Conservation (phyloP, 2,329 filamentous ascomycete genomes). For the Periconia sp. region DNA sequence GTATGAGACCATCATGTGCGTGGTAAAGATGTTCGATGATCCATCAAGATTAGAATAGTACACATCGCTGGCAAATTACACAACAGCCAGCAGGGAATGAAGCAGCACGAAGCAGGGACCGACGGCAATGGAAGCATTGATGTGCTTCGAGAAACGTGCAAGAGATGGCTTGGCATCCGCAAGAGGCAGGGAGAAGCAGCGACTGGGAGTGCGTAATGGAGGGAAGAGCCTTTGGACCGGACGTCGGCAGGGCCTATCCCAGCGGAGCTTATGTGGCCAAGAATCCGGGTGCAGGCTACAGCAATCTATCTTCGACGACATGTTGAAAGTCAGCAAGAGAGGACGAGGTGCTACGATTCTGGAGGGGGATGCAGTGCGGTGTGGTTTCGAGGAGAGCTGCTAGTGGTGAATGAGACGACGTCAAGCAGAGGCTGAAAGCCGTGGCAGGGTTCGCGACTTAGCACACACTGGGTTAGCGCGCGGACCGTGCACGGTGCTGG, state of each 20-base stretch:
- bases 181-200: slow-evolving; percentile 22
- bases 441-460: slow-evolving; percentile 6
- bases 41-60: slow-evolving; percentile 16
- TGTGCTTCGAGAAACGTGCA: slow-evolving; percentile 30
- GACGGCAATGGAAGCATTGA: slow-evolving; percentile 18
- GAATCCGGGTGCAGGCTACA: slow-evolving; percentile 7
- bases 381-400: slow-evolving; percentile 7
- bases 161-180: slow-evolving; percentile 21
- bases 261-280: slow-evolving; percentile 11
- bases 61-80: slow-evolving; percentile 25
- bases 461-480: slow-evolving; percentile 1
- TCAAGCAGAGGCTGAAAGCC: slow-evolving; percentile 27
- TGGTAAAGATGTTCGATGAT: slow-evolving; percentile 16
- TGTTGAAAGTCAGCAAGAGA: background rate
- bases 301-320: slow-evolving; percentile 33
- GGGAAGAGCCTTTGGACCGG: slow-evolving; percentile 31
- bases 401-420: slow-evolving; percentile 13
- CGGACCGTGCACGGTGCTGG: slow-evolving; percentile 26
- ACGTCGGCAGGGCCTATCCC: slow-evolving; percentile 16
- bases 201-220: slow-evolving; percentile 14
- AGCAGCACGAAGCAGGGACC: slow-evolving; percentile 14
- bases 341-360: background rate
- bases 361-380: background rate
- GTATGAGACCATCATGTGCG: slow-evolving; percentile 27
- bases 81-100: slow-evolving; percentile 12